Conservation (phyloP, 2,329 filamentous ascomycete genomes). For the Aspergillus ruber region DNA sequence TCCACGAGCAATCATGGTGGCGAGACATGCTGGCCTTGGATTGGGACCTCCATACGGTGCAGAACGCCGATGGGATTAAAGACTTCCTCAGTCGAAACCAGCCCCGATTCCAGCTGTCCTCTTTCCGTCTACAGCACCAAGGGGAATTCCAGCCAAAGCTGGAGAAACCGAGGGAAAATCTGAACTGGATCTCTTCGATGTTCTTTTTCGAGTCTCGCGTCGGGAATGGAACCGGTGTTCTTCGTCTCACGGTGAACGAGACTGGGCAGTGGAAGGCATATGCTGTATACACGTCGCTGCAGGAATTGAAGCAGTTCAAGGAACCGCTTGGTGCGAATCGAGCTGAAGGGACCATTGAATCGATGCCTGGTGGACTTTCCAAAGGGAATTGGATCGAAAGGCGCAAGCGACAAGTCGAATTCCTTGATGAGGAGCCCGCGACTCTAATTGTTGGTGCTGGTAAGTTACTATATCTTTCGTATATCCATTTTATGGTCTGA, state of each 20-base stretch:
- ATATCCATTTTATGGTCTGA: background rate
- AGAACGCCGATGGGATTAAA: constrained; percentile 24
- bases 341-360: constrained; percentile 28
- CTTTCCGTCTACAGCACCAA: constrained; percentile 25
- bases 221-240: constrained; percentile 31
- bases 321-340: constrained; percentile 28
- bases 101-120: constrained; percentile 18
- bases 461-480: constrained; percentile 7
- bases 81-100: constrained; percentile 24
- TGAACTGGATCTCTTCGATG: constrained; percentile 33
- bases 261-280: constrained; percentile 32
- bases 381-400: constrained; percentile 34
- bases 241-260: constrained; percentile 27
- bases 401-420: constrained; percentile 25
- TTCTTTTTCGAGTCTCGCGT: constrained; percentile 34
- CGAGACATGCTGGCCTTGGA: constrained; percentile 35
- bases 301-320: constrained; percentile 29
- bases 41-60: constrained; percentile 35
- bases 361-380: constrained; percentile 25
- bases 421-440: constrained; percentile 30
- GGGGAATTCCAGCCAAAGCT: constrained; percentile 26
- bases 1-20: constrained; percentile 37
- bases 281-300: constrained; percentile 32
- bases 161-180: constrained; percentile 21
- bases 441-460: constrained; percentile 39